A percentile compares a stretch with the other conserved stretches of the same genome.
These are phyloP conservation scores for Helotiales sp. DNA, from an alignment of 2,329 filamentous ascomycete species.

Conservation along the genomic window DNA sequence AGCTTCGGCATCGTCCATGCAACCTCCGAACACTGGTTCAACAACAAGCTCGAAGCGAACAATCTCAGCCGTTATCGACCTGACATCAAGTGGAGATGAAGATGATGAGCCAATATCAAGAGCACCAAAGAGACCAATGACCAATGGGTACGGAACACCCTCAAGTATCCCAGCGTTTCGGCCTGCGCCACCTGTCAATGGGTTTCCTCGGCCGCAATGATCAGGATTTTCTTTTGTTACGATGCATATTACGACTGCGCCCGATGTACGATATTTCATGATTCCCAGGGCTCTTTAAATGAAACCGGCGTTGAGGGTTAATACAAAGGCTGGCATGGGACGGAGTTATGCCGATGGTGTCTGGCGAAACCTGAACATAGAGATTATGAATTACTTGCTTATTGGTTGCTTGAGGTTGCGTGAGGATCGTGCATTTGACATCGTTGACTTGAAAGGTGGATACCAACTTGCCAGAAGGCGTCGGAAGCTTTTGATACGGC, in stretches of 20 bases:
- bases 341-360: neutral
- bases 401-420: neutral
- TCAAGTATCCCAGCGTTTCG: slow-evolving; percentile 15
- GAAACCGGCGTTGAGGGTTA: neutral
- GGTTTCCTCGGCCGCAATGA: neutral
- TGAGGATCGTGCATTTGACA: too few species aligned
- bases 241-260: neutral
- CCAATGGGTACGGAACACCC: slow-evolving; percentile 14
- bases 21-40: slow-evolving; percentile 3
- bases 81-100: slow-evolving; percentile 54
- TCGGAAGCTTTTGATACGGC: too few species aligned
- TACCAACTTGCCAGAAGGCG: too few species aligned
- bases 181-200: slow-evolving; percentile 14
- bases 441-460: too few species aligned
- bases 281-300: neutral
- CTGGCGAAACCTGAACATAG: neutral
- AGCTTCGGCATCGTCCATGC: slow-evolving; percentile 40
- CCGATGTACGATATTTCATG: slow-evolving; percentile 1
- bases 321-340: neutral
- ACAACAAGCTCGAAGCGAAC: slow-evolving; percentile 41
- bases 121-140: slow-evolving; percentile 34
- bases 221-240: neutral
- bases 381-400: neutral
- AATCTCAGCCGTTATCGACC: slow-evolving; percentile 50
- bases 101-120: slow-evolving; percentile 43